Evolutionary conservation across 2,329 filamentous ascomycete genomes (phyloP).

Genomic region (Fulvia fulva): DNA sequence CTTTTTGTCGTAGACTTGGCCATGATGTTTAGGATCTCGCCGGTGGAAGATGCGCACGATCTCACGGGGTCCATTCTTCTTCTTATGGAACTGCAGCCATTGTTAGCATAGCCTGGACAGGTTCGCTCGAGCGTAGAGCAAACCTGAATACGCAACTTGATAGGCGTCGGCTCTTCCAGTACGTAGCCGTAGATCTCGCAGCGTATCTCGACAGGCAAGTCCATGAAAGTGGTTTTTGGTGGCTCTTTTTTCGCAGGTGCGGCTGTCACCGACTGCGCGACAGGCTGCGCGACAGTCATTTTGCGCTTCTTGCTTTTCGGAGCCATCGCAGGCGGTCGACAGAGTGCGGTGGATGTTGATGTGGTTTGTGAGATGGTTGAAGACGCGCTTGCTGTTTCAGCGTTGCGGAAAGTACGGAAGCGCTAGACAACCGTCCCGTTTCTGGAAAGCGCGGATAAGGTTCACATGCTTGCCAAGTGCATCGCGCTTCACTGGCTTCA

Average conservation of each 20-base stretch:
- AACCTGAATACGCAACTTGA: background rate
- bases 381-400: background rate
- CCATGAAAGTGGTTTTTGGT: slow-evolving; percentile 1
- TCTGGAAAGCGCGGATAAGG: background rate
- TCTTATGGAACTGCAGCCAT: background rate
- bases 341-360: background rate
- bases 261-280: too few species aligned
- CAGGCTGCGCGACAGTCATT: background rate
- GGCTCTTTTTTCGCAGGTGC: background rate
- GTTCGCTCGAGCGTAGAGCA: background rate
- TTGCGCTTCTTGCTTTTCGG: slow-evolving; percentile 13
- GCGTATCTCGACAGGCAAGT: slow-evolving; percentile 13
- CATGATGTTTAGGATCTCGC: background rate
- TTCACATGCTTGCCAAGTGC: background rate
- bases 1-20: background rate
- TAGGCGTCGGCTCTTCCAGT: slow-evolving; percentile 4
- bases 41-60: background rate
- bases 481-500: too few species aligned
- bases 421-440: background rate
- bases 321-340: background rate
- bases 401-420: background rate
- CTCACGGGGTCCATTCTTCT: background rate
- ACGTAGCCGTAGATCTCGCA: slow-evolving; percentile 15
- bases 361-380: background rate
- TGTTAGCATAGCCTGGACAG: background rate